Base-by-base conservation (phyloP, 2,329 filamentous ascomycete species). In the Alternaria sp. region DNA sequence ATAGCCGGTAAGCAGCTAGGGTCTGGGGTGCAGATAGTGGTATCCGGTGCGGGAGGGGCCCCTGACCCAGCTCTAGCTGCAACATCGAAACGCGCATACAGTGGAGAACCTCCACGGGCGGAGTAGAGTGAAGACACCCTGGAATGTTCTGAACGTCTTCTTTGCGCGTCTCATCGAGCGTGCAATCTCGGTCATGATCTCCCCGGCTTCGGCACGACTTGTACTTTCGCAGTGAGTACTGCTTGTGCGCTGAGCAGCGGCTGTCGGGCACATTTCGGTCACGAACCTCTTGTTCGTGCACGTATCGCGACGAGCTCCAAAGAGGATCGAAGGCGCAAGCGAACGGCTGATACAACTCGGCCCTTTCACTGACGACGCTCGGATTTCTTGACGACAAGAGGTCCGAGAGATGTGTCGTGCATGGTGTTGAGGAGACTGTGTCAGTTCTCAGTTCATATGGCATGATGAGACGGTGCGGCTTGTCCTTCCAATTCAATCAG, bases 21-120 rank as follows among this genome's bases (percentile, higher is more conserved):
- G 32, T 53, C 26, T 40, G 32, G 46, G 32, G 50, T 23, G 19
- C 21, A 21, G 56, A 55, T 59, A 55, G 56, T 50, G 36, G 40
- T 17, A 43, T 51, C 36, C 36, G 61, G 60, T 56, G 52, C 56
- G 53, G 36, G 10, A 17, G 43, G 32, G 47, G 28, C 49, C 59
- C 61, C 43, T 59, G 59, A 59, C 50, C 54, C 61, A 40, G 36
- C 36, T 40, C 36, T 40, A 40, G 36, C 36, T 40, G 36, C 59
- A 50, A 66, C 45, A 28, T 60, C 54, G 63, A 66, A 61, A 68
- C 61, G 45, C 54, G 44, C 36, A 28, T 28, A 30, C 45, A 43
- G 46, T 61, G 49, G 49, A 25, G 49, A 40, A 30, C 28, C 21
- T 36, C 49, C 45, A 19, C 40, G 15, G 43, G 49, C 36, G 43